Base-by-base conservation (phyloP, 2,329 filamentous ascomycete species). In the Pezicula carpinea region DNA sequence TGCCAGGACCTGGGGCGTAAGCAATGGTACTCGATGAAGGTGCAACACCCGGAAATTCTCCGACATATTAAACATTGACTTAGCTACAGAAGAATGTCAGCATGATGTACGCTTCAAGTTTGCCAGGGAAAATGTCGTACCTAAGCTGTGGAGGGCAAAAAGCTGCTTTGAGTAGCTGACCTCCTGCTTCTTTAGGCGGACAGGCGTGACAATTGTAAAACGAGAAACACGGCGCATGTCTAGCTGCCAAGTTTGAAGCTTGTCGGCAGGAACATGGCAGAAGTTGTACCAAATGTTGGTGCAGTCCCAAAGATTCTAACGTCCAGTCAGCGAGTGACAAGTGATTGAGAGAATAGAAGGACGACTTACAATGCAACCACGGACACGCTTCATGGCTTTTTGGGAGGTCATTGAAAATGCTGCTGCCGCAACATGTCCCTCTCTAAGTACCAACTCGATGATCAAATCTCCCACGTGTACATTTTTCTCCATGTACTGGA, bases 21-120 rank as follows among this genome's bases (percentile, higher is more conserved):
- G 43, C 29, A 63, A 57, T 4, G 53, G 53, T 10, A 58, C 46
- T 4, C 57, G 47, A 26, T 63, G 61, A 10, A 63, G 47, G 15
- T 63, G 58, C 1, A 62, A 33, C 4, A 53, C 58, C 14, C 52
- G 39, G 17, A 61, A 48, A 14, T 43, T 52, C 7, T 55, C 50
- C 0, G 49, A 38, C 15, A 55, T 59, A 40, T 61, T 58, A 3
- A 45, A 46, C 14, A 58, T 48, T 1, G 53, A 22, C 4, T 51
- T 14, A 7, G 49, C 56, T 60, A 21, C 3, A 31, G n/a, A 11
- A 34, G 13, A 0, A 14, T n/a, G 36, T 45, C 39, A 40, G 26
- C 6, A 38, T 26, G 5, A 18, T 13, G 4, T 23, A 19, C 19
- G n/a, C 4, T 35, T 36, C 3, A 3, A 17, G 15, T n/a, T 23